Evolutionary conservation across 2,329 filamentous ascomycete genomes (phyloP), one percentile per base, ranked within the genome.

Genomic region (Verticillium klebahnii): DNA sequence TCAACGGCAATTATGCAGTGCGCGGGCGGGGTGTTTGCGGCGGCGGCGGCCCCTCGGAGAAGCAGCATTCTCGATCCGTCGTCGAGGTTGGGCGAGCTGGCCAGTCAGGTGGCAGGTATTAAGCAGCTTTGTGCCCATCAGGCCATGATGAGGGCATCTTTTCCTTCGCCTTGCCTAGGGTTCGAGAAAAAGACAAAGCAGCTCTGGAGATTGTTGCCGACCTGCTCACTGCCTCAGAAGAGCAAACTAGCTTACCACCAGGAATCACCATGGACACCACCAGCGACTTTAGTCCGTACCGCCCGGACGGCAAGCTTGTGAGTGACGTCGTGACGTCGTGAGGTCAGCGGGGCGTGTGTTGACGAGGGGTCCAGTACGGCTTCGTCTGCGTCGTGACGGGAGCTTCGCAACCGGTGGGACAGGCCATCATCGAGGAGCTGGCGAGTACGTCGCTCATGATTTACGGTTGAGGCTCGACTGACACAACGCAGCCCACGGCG

Each of bases 371-470:
- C 19, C 64, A 85, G 80, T 85, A 88, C 71, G 86, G 86, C 54
- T 88, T 88, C 66, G 82, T 88, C 23, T 88, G 86, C 67, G 81
- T 89, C 15, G 85, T 89, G 5, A 87, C 85, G 1, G 85, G 85
- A 15, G 84, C 85, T 29, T 82, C 82, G 1, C 83, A 86, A 67
- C 82, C 85, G 2, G 79, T 89, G 15, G 86, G 86, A 9, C 79
- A 79, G 66, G 85, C 85, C 31, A 86, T 88, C 61, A 80, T 85
- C 19, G 72, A 77, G 52, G 86, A 89, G 69, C 74, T 88, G 45
- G 86, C 85, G 65, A 80, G 84, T 84, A 66, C 36, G 64, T 40
- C 31, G 17, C 34, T 7, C 19, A 12, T 6, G 19, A 19, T 36
- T 37, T 11, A 54, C 34, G 31, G 31, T 56, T 9, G 11, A 12